These are phyloP conservation scores for Remersonia thermophila DNA, from an alignment of 2,329 filamentous ascomycete species.

Conservation along the genomic window DNA sequence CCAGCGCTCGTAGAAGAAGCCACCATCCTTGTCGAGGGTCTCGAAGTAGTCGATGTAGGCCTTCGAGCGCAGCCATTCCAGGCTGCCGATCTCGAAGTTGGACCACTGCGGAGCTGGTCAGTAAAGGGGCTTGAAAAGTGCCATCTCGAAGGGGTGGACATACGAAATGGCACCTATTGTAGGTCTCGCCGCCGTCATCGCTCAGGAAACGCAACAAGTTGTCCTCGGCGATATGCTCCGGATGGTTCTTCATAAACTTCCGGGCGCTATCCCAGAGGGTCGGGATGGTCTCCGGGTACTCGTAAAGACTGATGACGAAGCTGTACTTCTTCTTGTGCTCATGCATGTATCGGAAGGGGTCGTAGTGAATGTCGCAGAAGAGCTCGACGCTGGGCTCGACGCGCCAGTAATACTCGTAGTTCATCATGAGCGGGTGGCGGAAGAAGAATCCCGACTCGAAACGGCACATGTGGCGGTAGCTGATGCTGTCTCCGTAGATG, in stretches of 20 bases:
- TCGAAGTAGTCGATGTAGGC: slow-evolving; percentile 88
- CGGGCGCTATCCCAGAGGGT: slow-evolving; percentile 92
- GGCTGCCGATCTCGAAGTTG: slow-evolving; percentile 93
- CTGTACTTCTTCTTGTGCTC: slow-evolving; percentile 98
- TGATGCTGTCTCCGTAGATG: slow-evolving; percentile 94
- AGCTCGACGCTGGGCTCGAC: slow-evolving; percentile 96
- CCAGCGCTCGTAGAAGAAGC: slow-evolving; percentile 99
- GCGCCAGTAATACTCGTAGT: slow-evolving; percentile 99
- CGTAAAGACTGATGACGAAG: slow-evolving; percentile 89
- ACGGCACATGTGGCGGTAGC: slow-evolving; percentile 98
- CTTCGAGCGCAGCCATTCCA: slow-evolving; percentile 84
- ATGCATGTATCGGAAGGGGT: slow-evolving; percentile 93
- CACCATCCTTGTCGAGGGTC: slow-evolving; percentile 75
- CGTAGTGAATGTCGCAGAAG: slow-evolving; percentile 89
- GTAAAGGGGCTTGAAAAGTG: not conserved
- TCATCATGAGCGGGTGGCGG: slow-evolving; percentile 80
- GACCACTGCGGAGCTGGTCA: slow-evolving; percentile 57
- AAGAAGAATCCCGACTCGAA: slow-evolving; percentile 99
- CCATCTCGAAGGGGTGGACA: slow-evolving; percentile 26
- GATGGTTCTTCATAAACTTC: slow-evolving; percentile 83
- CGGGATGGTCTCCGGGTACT: slow-evolving; percentile 92
- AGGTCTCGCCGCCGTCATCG: slow-evolving; percentile 79
- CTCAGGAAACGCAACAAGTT: slow-evolving; percentile 89
- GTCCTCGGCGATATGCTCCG: slow-evolving; percentile 70
- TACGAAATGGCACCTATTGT: slow-evolving; percentile 97